A percentile compares a stretch with the other conserved stretches of the same genome.
phyloP scores from a whole-genome alignment of 768 basidiomycete genomes.

The Trametes punicea region DNA sequence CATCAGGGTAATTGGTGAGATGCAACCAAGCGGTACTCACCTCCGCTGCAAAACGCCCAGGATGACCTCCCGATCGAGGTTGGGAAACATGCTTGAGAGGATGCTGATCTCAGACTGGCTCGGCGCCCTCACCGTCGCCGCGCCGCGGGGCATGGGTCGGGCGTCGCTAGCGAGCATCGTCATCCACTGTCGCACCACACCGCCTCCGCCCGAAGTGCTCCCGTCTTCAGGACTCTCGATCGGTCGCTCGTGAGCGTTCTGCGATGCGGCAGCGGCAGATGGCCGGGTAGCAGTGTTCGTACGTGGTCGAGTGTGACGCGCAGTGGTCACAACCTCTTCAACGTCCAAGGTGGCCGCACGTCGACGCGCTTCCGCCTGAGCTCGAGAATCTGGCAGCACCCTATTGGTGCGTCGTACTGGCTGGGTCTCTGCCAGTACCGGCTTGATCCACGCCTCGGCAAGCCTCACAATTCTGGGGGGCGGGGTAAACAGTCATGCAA shows the following conservation, averaged over 20 bases:
- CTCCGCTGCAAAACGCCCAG: constrained; percentile 79
- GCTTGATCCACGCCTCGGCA: constrained; percentile 54
- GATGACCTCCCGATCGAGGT: constrained; percentile 66
- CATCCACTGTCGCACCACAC: constrained; percentile 74
- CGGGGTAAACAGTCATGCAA: background rate
- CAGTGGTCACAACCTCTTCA: constrained; percentile 65
- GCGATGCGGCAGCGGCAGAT: constrained; percentile 13
- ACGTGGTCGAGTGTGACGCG: constrained; percentile 34
- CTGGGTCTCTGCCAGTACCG: constrained; percentile 63
- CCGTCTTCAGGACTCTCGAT: background rate
- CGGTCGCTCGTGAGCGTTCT: background rate
- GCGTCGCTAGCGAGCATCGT: constrained; percentile 42
- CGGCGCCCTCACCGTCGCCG: constrained; percentile 55
- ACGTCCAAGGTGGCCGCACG: constrained; percentile 32
- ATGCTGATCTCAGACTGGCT: constrained; percentile 74
- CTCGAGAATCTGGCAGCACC: constrained; percentile 60
- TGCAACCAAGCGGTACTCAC: constrained; percentile 39
- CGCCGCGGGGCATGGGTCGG: constrained; percentile 13
- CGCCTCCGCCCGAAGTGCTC: constrained; percentile 6
- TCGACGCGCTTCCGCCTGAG: constrained; percentile 20
- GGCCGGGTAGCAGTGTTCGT: background rate
- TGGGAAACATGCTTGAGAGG: constrained; percentile 80
- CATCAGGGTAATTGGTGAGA: constrained; percentile 17
- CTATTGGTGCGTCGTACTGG: constrained; percentile 66
- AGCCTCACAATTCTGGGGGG: constrained; percentile 41